Conservation (phyloP, 2,329 filamentous ascomycete species). For the Emergomyces africanus region DNA sequence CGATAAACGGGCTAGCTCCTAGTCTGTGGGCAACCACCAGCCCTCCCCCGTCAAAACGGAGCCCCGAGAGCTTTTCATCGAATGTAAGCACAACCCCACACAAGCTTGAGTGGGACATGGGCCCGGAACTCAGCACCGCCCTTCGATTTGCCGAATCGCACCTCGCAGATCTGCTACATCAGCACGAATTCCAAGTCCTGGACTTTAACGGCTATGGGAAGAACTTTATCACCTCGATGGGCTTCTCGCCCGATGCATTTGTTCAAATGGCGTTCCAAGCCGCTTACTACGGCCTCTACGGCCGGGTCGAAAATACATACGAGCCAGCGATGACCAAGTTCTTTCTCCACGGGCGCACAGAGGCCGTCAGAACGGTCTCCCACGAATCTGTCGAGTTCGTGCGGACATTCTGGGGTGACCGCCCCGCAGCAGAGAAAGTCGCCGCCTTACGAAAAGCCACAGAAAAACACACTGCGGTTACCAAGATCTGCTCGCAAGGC, state of each 20-base stretch:
- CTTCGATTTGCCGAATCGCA: conserved; percentile 91
- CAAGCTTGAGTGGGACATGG: conserved; percentile 97
- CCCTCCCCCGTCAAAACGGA: conserved; percentile 83
- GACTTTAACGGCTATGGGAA: conserved; percentile 87
- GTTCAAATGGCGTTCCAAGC: conserved; percentile 99
- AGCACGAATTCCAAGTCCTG: conserved; percentile 89
- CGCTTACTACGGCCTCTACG: conserved; percentile 93
- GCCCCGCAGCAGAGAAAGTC: conserved; percentile 68
- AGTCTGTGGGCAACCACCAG: conserved; percentile 83
- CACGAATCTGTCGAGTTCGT: conserved; percentile 78
- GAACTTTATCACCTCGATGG: conserved; percentile 95
- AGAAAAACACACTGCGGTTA: conserved; percentile 65
- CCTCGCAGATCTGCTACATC: conserved; percentile 84
- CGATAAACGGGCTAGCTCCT: conserved; percentile 88
- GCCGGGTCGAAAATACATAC: conserved; percentile 86
- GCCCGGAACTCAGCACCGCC: conserved; percentile 78
- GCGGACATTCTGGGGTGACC: conserved; percentile 88
- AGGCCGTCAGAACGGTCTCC: conserved; percentile 80
- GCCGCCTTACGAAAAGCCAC: conserved; percentile 75
- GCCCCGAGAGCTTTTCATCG: conserved; percentile 66
- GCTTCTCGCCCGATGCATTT: conserved; percentile 92
- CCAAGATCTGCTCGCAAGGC: conserved; percentile 75
- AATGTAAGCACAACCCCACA: conserved; percentile 89
- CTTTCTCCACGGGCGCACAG: conserved; percentile 85
- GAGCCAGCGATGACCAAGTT: conserved; percentile 98